Evolutionary conservation across 2,329 filamentous ascomycete genomes (phyloP), one percentile per base, ranked within the genome.

Genomic region (Fusarium solani-melongenae): DNA sequence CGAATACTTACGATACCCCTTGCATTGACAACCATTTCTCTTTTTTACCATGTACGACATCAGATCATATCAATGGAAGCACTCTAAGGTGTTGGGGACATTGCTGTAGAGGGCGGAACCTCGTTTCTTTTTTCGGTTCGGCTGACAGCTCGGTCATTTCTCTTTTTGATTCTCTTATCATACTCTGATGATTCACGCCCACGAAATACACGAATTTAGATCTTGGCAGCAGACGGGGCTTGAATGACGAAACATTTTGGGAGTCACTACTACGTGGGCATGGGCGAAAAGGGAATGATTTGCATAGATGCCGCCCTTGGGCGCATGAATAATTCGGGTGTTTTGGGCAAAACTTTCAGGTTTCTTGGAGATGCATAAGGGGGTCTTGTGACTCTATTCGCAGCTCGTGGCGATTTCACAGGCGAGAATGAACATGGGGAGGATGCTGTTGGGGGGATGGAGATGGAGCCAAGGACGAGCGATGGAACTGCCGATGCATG

Each of bases 71-170:
- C 12, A 38, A 46, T 33, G 62, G 64, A 56, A 60, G 67, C 73
- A 70, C 75, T 76, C 64, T 24, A 41, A 75, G 73, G 75, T 76
- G 75, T 74, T 76, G 2, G 17, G 64, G 64, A 62, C 39, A 53
- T 14, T 31, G 57, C 34, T 56, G 46, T 62, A 66, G 29, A 71
- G 65, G 46, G 62, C 34, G 70, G 46, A 51, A 51, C 24, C 46
- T 53, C 60, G 24, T 31, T 44, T 55, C 29, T 41, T 33, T 53
- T 57, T 66, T n/a, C 10, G 17, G 62, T 64, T 57, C 24, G 24
- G 46, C 46, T 51, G 5, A 51, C 24, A 29, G 2, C 9, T 12
- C 15, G 46, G 24, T 12, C 6, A 51, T 51, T 49, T 31, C 39
- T 61, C 62, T 14, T 8, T 36, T 63, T 62, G 63, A 56, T 64